A percentile compares a stretch with the other conserved stretches of the same genome.
Evolutionary conservation across 345 rosid species (phyloP).

Genomic region (Jatropha curcas): DNA sequence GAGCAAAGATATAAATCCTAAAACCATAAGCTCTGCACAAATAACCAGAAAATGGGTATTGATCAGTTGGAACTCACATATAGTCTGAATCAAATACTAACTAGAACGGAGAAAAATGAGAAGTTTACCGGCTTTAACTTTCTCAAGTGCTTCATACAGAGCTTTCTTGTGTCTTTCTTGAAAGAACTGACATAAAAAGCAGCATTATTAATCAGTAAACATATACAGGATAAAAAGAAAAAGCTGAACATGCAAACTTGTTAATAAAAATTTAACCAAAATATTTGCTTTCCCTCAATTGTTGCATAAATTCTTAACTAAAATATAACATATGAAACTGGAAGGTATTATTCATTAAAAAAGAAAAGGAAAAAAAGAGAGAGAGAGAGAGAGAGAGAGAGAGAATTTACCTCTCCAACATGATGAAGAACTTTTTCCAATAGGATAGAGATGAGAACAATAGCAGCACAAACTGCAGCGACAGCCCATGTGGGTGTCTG

Average conservation of each 20-base stretch:
- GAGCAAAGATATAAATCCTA: conserved; percentile 86
- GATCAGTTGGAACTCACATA: not conserved
- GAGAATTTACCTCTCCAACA: conserved; percentile 47
- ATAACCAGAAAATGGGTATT: not conserved
- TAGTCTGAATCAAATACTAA: not conserved
- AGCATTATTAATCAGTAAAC: not conserved
- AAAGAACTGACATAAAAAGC: conserved; percentile 45
- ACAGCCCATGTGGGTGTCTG: conserved; percentile 98
- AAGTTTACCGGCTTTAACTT: conserved; percentile 67
- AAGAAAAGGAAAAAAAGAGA: not conserved
- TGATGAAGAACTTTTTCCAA: conserved; percentile 66
- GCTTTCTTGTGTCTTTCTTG: conserved; percentile 54
- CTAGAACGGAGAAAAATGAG: not conserved
- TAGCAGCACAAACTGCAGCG: conserved; percentile 64
- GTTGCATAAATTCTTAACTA: no score
- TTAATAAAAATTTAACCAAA: no score
- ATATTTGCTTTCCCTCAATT: no score
- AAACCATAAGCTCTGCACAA: conserved; percentile 83
- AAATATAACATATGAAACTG: no score
- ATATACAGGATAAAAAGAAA: not conserved
- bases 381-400: not conserved
- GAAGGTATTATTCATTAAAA: no score
- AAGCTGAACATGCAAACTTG: not conserved
- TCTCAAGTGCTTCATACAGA: conserved; percentile 79
- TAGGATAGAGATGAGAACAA: conserved; percentile 62